Conservation (phyloP, 768 basidiomycete genomes). For the Russula virescens region DNA sequence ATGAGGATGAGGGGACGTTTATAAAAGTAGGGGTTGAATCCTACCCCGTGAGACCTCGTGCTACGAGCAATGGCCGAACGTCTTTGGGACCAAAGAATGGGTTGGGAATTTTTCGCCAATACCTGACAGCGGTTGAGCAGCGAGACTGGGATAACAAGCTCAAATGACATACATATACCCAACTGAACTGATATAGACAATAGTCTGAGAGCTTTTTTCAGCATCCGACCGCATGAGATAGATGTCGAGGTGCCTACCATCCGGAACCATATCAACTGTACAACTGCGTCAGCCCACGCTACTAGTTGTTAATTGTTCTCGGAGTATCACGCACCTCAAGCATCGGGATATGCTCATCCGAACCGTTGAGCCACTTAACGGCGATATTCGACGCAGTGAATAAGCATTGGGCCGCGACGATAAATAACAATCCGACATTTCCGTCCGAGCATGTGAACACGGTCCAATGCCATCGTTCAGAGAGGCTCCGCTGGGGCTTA, state of each 20-base stretch:
- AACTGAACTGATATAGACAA: slow-evolving; percentile 49
- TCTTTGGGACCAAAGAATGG: slow-evolving; percentile 66
- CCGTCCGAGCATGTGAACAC: slow-evolving; percentile 7
- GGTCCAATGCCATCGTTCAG: background rate
- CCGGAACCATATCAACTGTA: slow-evolving; percentile 48
- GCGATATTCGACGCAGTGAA: slow-evolving; percentile 55
- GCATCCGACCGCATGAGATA: background rate
- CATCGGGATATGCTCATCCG: slow-evolving; percentile 48
- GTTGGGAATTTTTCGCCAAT: slow-evolving; percentile 41
- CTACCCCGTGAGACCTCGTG: slow-evolving; percentile 62
- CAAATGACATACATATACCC: slow-evolving; percentile 40
- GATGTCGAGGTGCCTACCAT: slow-evolving; percentile 40
- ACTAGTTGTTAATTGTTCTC: background rate
- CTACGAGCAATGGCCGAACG: slow-evolving; percentile 50
- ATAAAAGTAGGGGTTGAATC: background rate
- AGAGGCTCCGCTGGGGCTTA: background rate
- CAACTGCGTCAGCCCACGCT: background rate
- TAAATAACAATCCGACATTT: slow-evolving; percentile 57
- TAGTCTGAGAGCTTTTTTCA: slow-evolving; percentile 32
- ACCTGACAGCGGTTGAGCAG: slow-evolving; percentile 27
- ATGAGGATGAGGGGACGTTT: background rate
- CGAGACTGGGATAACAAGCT: background rate
- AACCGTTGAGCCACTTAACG: slow-evolving; percentile 55
- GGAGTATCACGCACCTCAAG: background rate
- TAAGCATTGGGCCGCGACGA: slow-evolving; percentile 52